Conservation (phyloP, 2,329 filamentous ascomycete species). For the Penicillium sp. region DNA sequence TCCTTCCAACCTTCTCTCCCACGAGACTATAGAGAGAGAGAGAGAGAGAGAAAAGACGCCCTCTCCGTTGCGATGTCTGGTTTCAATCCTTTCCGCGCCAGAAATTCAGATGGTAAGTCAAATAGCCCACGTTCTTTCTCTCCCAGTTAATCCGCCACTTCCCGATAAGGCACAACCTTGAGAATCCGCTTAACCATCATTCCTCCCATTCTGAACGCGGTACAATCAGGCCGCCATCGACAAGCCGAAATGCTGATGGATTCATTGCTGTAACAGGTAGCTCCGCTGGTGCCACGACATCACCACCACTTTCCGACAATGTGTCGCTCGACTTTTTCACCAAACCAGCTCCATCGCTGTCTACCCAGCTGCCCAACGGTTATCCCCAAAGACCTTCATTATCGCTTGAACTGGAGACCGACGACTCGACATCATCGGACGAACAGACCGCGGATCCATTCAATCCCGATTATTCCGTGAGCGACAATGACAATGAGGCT, state of each 20-base stretch:
- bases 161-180: slow-evolving; percentile 23
- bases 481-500: slow-evolving; percentile 30
- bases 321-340: slow-evolving; percentile 12
- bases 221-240: neutral
- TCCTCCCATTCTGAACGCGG: neutral
- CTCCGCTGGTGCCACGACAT: slow-evolving; percentile 15
- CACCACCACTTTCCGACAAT: slow-evolving; percentile 8
- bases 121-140: slow-evolving; percentile 3
- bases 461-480: slow-evolving; percentile 36
- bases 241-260: slow-evolving; percentile 11
- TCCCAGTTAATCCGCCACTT: slow-evolving; percentile 23
- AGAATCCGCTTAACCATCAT: neutral
- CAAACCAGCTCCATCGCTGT: slow-evolving; percentile 23
- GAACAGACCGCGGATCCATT: slow-evolving; percentile 46
- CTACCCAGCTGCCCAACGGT: slow-evolving; percentile 24
- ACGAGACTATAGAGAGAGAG: neutral
- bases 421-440: slow-evolving; percentile 37
- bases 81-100: slow-evolving; percentile 57
- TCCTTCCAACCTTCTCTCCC: slow-evolving; percentile 24
- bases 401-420: slow-evolving; percentile 29
- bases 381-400: slow-evolving; percentile 27
- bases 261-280: slow-evolving; percentile 15
- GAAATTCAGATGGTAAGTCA: slow-evolving; percentile 39
- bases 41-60: slow-evolving; percentile 3
- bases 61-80: slow-evolving; percentile 48